phyloP scores from a whole-genome alignment of 23 red algal genomes.

The Gracilaria gracilis region DNA sequence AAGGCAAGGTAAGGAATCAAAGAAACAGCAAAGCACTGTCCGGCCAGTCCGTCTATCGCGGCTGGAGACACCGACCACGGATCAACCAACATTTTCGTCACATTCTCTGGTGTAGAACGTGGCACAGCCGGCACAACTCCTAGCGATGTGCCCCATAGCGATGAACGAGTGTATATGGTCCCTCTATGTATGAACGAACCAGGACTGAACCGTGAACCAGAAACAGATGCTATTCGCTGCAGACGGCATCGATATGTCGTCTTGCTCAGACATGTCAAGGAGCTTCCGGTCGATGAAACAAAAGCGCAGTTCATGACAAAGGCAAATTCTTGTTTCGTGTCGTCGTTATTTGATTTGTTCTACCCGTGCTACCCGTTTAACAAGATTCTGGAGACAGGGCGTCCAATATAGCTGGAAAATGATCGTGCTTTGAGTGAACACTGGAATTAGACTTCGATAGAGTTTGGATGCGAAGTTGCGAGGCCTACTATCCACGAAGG shows the following conservation, averaged over 20 bases:
- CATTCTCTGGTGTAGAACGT: not conserved
- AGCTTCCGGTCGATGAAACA: not conserved
- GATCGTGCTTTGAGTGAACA: too few species aligned
- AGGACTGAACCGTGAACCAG: not conserved
- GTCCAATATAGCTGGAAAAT: too few species aligned
- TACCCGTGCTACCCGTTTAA: too few species aligned
- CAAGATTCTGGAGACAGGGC: too few species aligned
- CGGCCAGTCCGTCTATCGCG: conserved; percentile 65
- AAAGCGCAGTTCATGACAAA: not conserved
- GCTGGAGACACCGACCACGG: conserved; percentile 78
- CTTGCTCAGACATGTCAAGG: not conserved
- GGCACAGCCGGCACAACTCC: not conserved
- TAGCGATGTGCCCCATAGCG: not conserved
- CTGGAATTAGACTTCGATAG: too few species aligned
- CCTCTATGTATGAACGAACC: not conserved
- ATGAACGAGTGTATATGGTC: not conserved
- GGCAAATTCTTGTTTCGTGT: not conserved
- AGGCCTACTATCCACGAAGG: too few species aligned
- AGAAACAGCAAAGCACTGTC: conserved; percentile 77
- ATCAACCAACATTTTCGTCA: conserved; percentile 72
- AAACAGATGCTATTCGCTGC: not conserved
- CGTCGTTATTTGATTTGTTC: too few species aligned
- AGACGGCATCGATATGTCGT: not conserved
- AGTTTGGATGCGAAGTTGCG: too few species aligned
- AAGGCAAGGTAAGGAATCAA: conserved; percentile 83